Evolutionary conservation across 352 stramenopile genomes (phyloP).

Genomic region (Globisporangium yorkense): DNA sequence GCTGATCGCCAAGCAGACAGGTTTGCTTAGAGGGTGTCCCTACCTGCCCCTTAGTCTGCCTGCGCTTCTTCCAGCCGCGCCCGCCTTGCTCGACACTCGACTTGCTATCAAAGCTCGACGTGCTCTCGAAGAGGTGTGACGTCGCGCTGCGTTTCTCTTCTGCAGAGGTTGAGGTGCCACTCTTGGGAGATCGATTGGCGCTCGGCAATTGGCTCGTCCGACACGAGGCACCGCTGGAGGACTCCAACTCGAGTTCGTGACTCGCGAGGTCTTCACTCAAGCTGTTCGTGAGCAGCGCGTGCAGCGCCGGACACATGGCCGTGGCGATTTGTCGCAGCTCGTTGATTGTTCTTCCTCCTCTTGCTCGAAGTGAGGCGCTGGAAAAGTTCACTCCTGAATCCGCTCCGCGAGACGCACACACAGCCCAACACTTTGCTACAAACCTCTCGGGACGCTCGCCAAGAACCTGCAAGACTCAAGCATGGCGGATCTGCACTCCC

Average conservation of each 20-base stretch:
- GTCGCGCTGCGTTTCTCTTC: not conserved
- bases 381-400: not conserved
- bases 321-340: not conserved
- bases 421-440: no score
- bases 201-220: no score
- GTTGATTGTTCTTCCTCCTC: not conserved
- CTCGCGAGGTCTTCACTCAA: no score
- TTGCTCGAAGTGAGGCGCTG: not conserved
- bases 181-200: not conserved
- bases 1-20: no score
- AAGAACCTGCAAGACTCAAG: not conserved
- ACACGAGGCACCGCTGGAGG: not conserved
- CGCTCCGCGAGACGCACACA: not conserved
- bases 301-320: not conserved
- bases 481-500: not conserved
- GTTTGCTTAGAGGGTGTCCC: no score
- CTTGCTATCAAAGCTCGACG: no score
- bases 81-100: no score
- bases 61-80: no score
- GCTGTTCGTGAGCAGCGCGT: not conserved
- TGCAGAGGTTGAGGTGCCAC: not conserved
- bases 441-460: no score
- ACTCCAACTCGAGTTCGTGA: no score
- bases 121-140: no score
- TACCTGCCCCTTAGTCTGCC: no score